Base-by-base conservation (phyloP, 2,329 filamentous ascomycete genomes). In the Domatiomyces catenatus region DNA sequence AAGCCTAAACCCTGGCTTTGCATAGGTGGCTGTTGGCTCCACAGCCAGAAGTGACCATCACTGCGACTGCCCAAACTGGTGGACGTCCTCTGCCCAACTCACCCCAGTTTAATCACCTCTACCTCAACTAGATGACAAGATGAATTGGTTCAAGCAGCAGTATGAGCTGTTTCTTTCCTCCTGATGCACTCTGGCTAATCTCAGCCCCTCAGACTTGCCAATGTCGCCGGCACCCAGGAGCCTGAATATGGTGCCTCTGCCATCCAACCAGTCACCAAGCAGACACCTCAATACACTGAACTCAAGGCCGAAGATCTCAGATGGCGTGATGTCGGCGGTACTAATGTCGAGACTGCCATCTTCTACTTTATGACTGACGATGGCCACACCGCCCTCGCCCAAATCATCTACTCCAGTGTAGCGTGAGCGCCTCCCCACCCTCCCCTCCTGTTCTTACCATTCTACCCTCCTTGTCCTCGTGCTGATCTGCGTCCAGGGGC, bases 371-470 rank as follows among this genome's bases (percentile, higher is more conserved):
- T 82, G 68, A 75, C 83, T 50, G 85, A 94, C 55, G 79, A 73
- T 53, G 92, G 92, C 48, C 75, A 82, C 56, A 68, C 89, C 57
- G 86, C 77, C 49, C 78, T 94, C 68, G 80, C 79, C 54, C 92
- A 98, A 75, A 77, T 96, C 69, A 94, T 98, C 67, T 94, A 96
- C 75, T 96, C 86, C 74, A 95, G 94, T 70, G 85, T 98, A 66
- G 84, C 80, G 89, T 95, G 81, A 69, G 83, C 59, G 24, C 51
- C 42, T 50, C 47, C 47, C 51, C 48, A 56, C 43, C 42, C 20
- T 5, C 28, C 22, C 12, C 15, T 44, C 50, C 24, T 15, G 42
- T 49, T 51, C 32, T 42, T 43, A 39, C 32, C 32, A 44, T 46
- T 43, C 24, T 53, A 12, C 12, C 32, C 12, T 15, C 12, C 32